Evolutionary conservation across 2,329 filamentous ascomycete genomes (phyloP).

Genomic region (Aureobasidium musti): DNA sequence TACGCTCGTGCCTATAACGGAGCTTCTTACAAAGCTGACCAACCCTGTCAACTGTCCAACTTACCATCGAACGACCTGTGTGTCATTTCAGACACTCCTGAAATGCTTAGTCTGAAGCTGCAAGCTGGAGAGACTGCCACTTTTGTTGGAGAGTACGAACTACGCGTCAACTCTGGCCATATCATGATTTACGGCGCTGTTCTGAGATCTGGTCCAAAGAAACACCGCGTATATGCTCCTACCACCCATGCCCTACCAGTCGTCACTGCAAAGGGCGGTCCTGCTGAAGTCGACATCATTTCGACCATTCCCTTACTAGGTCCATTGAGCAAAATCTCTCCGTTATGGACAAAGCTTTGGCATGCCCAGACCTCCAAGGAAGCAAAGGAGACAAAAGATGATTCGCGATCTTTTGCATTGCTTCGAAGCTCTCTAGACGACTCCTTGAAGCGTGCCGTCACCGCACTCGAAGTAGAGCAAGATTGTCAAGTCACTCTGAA

Average conservation of each 20-base stretch:
- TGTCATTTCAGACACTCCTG: constrained; percentile 32
- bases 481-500: constrained; percentile 35
- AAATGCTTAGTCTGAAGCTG: constrained; percentile 31
- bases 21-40: constrained; percentile 7
- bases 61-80: constrained; percentile 27
- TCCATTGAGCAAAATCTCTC: constrained; percentile 61
- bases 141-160: constrained; percentile 65
- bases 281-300: constrained; percentile 60
- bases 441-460: constrained; percentile 35
- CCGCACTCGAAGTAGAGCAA: constrained; percentile 37
- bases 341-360: constrained; percentile 69
- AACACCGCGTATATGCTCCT: constrained; percentile 65
- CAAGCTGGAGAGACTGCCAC: constrained; percentile 41
- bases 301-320: constrained; percentile 54
- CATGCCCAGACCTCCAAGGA: constrained; percentile 34
- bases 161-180: constrained; percentile 63
- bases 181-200: constrained; percentile 67
- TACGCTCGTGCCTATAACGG: background rate
- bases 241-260: constrained; percentile 70
- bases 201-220: constrained; percentile 52
- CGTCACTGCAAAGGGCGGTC: constrained; percentile 52
- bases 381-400: constrained; percentile 37
- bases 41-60: constrained; percentile 31
- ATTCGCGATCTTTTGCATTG: constrained; percentile 40
- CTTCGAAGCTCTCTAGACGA: constrained; percentile 38